A percentile compares a stretch with the other conserved stretches of the same genome.
Evolutionary conservation across 2,329 filamentous ascomycete species (phyloP).

Genomic region (Ophiostoma triangulosporum): DNA sequence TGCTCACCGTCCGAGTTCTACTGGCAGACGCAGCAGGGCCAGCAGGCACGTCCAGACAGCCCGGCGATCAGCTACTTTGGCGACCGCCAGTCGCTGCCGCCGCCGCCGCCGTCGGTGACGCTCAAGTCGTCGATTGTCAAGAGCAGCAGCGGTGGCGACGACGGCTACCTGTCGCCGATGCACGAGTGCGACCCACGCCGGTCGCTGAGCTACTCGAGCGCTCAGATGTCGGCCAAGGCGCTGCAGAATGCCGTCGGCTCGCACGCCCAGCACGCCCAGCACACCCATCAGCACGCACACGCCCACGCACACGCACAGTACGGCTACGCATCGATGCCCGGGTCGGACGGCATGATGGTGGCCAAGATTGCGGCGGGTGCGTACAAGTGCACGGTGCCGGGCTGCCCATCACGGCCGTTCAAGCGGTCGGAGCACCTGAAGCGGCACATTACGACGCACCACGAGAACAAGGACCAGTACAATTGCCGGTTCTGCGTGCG

Average conservation of each 20-base stretch:
- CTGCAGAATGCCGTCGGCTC: constrained; percentile 6
- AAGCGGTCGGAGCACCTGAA: constrained; percentile 43
- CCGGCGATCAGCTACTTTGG: constrained; percentile 18
- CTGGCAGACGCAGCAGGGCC: constrained; percentile 3
- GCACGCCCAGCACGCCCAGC: too few species aligned
- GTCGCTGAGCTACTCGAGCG: constrained; percentile 5
- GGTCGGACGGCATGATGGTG: constrained; percentile 4
- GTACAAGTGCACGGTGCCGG: constrained; percentile 29
- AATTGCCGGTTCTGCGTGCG: constrained; percentile 29
- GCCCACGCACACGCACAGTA: background rate
- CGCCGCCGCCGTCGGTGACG: constrained; percentile 11
- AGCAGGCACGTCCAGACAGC: constrained; percentile 9
- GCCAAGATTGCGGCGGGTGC: constrained; percentile 17
- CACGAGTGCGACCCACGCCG: constrained; percentile 1
- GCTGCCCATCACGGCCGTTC: constrained; percentile 33
- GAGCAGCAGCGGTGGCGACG: background rate
- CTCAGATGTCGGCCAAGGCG: constrained; percentile 7
- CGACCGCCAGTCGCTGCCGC: constrained; percentile 11
- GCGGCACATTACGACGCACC: constrained; percentile 35
- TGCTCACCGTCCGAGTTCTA: constrained; percentile 13
- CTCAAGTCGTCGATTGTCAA: constrained; percentile 12
- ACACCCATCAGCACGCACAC: too few species aligned
- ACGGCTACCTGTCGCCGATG: constrained; percentile 2
- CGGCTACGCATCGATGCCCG: background rate
- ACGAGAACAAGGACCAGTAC: constrained; percentile 20